phyloP scores from a whole-genome alignment of 23 red algal species.

The Gracilaria gracilis region DNA sequence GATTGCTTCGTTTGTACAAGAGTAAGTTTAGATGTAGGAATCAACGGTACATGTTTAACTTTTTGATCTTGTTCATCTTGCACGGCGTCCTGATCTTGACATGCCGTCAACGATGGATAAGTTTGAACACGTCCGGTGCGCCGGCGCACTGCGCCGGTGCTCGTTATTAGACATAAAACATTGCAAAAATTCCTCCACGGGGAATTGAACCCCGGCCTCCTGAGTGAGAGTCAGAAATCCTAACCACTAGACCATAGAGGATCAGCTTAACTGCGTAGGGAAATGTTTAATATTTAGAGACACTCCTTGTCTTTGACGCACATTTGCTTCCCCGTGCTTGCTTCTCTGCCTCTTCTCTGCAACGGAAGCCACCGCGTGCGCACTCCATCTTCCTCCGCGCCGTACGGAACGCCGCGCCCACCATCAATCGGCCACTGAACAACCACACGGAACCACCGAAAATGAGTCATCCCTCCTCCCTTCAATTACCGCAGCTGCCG shows the following conservation, averaged over 20 bases:
- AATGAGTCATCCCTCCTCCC: slow-evolving; percentile 22
- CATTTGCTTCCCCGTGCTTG: background rate
- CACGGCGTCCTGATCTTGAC: too few relatives aligned
- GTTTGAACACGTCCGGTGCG: too few relatives aligned
- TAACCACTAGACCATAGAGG: slow-evolving; percentile 79
- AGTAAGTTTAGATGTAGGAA: too few relatives aligned
- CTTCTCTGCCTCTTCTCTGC: background rate
- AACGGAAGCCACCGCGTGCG: too few relatives aligned
- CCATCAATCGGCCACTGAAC: background rate
- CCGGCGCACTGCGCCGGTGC: too few relatives aligned
- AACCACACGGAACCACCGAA: background rate
- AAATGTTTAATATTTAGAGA: background rate
- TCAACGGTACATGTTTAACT: too few relatives aligned
- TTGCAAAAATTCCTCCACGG: slow-evolving; percentile 63
- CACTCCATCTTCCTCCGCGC: background rate
- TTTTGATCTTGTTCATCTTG: too few relatives aligned
- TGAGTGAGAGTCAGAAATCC: slow-evolving; percentile 81
- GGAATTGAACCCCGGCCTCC: slow-evolving; percentile 75
- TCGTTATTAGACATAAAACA: too few relatives aligned
- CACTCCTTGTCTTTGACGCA: background rate
- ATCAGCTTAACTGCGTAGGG: background rate
- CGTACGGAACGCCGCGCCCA: background rate
- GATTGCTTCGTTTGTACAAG: too few relatives aligned
- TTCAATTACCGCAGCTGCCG: slow-evolving; percentile 12
- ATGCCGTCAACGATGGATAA: too few relatives aligned